Base-by-base conservation (phyloP, 208 protist genomes). In the Crithidia brevicula region DNA sequence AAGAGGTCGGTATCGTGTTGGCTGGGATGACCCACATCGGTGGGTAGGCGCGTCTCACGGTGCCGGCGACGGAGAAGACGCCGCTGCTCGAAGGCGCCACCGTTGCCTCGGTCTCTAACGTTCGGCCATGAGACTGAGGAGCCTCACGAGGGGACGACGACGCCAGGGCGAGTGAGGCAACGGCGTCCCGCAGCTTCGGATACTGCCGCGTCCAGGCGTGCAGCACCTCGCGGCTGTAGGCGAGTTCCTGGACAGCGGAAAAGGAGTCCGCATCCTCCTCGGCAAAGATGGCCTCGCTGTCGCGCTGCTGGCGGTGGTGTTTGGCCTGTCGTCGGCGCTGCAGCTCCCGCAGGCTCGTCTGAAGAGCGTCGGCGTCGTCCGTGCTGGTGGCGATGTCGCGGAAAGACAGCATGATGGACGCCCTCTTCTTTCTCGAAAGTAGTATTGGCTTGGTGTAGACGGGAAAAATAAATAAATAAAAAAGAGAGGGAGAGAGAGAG, bases 1-100 rank as follows among this genome's bases (percentile, higher is more conserved):
- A 74, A 4, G 33, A 23, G 23, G 60, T 6, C 13, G 84, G 84
- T 18, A 86, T 73, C 13, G 75, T 83, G 28, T 66, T 67, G 9
- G 67, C 31, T 0, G 78, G 84, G 22, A 90, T 82, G 31, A 77
- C 51, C 84, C 84, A 90, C 47, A 77, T 45, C 7, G 69, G 20
- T 34, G 66, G 70, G 40, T 82, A 74, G 20, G 52, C 2, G 0
- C 11, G 31, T 4, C 49, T 47, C 3, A 70, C 34, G 0, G 60
- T 46, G 25, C 46, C 54, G 9, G 36, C 56, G 16, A 76, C 56
- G 23, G 70, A 70, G 70, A 76, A 76, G 33, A 8, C 20, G 23
- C 38, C 5, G 43, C 9, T 3, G 51, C 10, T n/a, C 33, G 36
- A 5, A 52, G 33, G 34, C n/a, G 23, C 53, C n/a, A n/a, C n/a